Evolutionary conservation across 2,329 filamentous ascomycete genomes (phyloP), one percentile per base, ranked within the genome.

Genomic region (Myriosclerotinia curreyana): DNA sequence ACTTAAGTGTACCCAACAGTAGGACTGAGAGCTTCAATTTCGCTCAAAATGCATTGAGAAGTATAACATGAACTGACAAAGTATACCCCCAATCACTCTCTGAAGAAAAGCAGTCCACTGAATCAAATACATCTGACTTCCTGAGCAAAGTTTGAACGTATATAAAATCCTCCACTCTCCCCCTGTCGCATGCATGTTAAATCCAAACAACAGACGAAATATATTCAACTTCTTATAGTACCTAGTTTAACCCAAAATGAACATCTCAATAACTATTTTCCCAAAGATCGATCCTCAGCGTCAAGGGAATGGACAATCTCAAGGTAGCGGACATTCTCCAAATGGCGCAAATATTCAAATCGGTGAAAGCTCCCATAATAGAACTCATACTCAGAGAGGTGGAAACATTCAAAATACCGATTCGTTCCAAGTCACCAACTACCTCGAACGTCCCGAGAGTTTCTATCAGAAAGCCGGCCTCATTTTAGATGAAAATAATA

Each of bases 361-460:
- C 3, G 36, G 36, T 14, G 36, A 38, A 38, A 38, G 36, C 36
- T 11, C 36, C 11, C 36, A 38, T 1, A 38, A 7, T 20, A 5
- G 1, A 20, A 3, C 20, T 7, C 5, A 44, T 44, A 20, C 42
- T 20, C 42, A 48, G n/a, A 25, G 3, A n/a, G 22, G n/a, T 12
- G 44, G 9, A 22, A 25, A 12, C n/a, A 22, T 14, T 5, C 8
- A 9, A 48, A n/a, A 4, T 1, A 25, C 11, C 9, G 2, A 25
- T 48, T 1, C 0, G 17, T n/a, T 11, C 5, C 28, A 34, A 31
- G 3, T 5, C 0, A 3, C 5, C 7, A n/a, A 34, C n/a, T 11
- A 34, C 28, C 8, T 2, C 25, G 14, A 34, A 20, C 2, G 14
- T 20, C 15, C 7, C 28, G 1, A 11, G 9, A 5, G 2, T 34